Conservation (phyloP, 2,329 filamentous ascomycete genomes). For the Pestalotiopsis sp. region DNA sequence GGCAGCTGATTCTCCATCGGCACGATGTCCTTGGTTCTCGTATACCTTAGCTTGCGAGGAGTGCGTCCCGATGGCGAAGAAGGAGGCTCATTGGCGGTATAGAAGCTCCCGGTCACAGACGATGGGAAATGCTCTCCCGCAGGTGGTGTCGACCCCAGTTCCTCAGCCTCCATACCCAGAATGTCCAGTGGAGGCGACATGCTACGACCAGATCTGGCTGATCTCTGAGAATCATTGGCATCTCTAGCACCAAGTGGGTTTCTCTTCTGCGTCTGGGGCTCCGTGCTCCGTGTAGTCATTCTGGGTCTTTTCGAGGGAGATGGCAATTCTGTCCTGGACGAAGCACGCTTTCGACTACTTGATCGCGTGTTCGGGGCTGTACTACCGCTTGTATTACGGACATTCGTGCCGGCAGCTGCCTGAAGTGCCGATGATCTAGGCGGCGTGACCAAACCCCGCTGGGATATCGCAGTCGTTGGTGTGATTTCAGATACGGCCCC, state of each 20-base stretch:
- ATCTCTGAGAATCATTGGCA: conserved; percentile 5
- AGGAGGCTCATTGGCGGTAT: conserved; percentile 24
- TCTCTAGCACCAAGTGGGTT: background rate
- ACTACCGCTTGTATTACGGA: background rate
- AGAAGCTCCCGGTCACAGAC: conserved; percentile 32
- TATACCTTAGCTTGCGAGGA: conserved; percentile 2
- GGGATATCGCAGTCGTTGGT: background rate
- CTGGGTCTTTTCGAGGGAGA: conserved; percentile 1
- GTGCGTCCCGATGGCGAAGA: conserved; percentile 16
- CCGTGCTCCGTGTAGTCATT: background rate
- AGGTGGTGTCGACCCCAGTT: background rate
- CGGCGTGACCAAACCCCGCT: background rate
- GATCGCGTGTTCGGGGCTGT: background rate
- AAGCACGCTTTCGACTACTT: background rate
- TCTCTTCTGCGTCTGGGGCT: background rate
- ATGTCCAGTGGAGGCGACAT: background rate
- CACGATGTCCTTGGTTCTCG: background rate
- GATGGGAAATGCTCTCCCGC: background rate
- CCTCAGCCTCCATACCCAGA: background rate
- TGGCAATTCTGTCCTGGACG: too few relatives aligned
- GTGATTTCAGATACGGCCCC: background rate
- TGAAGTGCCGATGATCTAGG: background rate
- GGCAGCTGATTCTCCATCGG: background rate
- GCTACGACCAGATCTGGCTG: background rate
- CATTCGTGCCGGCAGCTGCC: background rate